Base-by-base conservation (phyloP, 2,329 filamentous ascomycete species). In the Talaromyces pinophilus region DNA sequence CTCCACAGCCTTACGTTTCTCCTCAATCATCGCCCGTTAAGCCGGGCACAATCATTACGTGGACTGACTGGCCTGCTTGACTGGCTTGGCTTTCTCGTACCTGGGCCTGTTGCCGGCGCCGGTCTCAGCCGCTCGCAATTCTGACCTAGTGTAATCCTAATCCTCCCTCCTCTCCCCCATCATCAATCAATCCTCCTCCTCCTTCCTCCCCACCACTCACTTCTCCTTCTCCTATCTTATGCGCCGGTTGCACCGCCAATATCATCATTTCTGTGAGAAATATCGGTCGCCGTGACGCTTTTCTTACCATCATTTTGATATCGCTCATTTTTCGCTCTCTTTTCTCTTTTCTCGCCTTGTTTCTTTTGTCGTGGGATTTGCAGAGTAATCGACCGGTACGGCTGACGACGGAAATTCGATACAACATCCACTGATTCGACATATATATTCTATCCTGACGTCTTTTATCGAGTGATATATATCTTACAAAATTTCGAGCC, bases 171-270 rank as follows among this genome's bases (percentile, higher is more conserved):
- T 25, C 25, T 25, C 25, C 25, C 42, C 65, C 55, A 35, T 35
- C 33, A 10, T 35, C 33, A 33, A 33, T 33, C 55, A 44, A 6
- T 44, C 64, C 40, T 62, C 63, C 40, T 62, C 63, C 54, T 63
- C 30, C 60, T n/a, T 17, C 40, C 67, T 64, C 30, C 62, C 46
- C 35, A 67, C 61, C 30, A 30, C 30, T 54, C 6, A 22, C 17
- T 11, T 38, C 33, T 42, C 19, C 15, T 48, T 30, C 40, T 52
- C 30, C 44, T 67, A 62, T 66, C 66, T 67, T 69, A 66, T 67
- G 59, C 7, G 50, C 54, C 57, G 66, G 46, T 25, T 65, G 52
- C 33, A 46, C 54, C 40, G 25, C 63, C 64, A 44, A 33, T 59
- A 60, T 42, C 30, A 30, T 55, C 33, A 22, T 33, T 25, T 19